Evolutionary conservation across 768 basidiomycete genomes (phyloP).

Genomic region (Leucocoprinus birnbaumii): DNA sequence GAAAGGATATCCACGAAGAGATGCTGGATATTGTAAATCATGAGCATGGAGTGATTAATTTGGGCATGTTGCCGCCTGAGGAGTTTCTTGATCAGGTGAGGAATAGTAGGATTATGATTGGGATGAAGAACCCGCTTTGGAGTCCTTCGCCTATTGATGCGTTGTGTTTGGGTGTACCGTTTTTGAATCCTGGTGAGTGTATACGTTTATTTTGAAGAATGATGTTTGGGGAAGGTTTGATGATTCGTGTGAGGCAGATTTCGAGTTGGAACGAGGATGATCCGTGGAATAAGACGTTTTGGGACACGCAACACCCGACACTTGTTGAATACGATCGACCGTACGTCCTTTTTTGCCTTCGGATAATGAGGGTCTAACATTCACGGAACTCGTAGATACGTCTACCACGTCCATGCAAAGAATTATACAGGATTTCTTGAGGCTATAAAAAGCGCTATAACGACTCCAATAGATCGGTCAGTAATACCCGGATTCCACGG

Average conservation of each 20-base stretch:
- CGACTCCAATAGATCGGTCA: slow-evolving; percentile 27
- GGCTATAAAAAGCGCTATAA: slow-evolving; percentile 22
- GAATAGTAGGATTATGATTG: slow-evolving; percentile 26
- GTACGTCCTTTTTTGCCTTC: slow-evolving; percentile 14
- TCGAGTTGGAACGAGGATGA: slow-evolving; percentile 22
- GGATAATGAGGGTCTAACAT: neutral
- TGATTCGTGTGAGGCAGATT: slow-evolving; percentile 14
- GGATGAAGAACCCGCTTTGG: slow-evolving; percentile 23
- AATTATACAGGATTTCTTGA: slow-evolving; percentile 25
- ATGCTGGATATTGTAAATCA: slow-evolving; percentile 22
- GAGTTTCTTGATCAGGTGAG: slow-evolving; percentile 22
- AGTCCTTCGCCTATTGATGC: slow-evolving; percentile 30
- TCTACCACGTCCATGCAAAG: slow-evolving; percentile 27
- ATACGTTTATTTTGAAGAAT: neutral
- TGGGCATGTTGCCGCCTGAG: slow-evolving; percentile 15
- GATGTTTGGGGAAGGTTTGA: neutral
- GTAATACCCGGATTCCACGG: neutral
- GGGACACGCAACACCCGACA: slow-evolving; percentile 28
- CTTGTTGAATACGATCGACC: slow-evolving; percentile 26
- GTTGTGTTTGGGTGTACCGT: slow-evolving; percentile 34
- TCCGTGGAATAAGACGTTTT: slow-evolving; percentile 22
- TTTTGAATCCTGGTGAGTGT: slow-evolving; percentile 32
- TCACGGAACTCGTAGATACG: slow-evolving; percentile 18
- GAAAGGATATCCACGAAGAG: slow-evolving; percentile 18
- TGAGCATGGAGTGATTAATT: slow-evolving; percentile 19